Evolutionary conservation across 1,139 yeast genomes (phyloP).

Genomic region (Pichia sp.): DNA sequence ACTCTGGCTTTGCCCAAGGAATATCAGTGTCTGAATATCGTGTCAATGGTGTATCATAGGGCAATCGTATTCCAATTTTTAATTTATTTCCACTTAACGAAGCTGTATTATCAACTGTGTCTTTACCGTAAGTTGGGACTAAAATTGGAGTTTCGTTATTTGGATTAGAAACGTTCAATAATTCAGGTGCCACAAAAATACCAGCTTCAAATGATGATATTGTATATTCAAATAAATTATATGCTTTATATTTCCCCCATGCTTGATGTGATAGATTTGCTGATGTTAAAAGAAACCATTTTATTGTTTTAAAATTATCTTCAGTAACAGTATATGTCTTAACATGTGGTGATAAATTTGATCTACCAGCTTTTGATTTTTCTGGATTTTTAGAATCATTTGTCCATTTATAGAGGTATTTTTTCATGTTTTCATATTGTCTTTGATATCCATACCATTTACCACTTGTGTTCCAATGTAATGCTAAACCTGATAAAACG

Average conservation of each 20-base stretch:
- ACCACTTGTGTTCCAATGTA: slow-evolving; percentile 41
- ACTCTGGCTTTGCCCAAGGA: slow-evolving; percentile 42
- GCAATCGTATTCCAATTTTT: slow-evolving; percentile 33
- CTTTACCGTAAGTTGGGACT: slow-evolving; percentile 38
- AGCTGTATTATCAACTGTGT: slow-evolving; percentile 24
- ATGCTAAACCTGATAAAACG: slow-evolving; percentile 44
- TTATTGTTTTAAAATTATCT: slow-evolving; percentile 43
- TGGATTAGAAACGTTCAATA: slow-evolving; percentile 15
- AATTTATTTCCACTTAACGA: slow-evolving; percentile 7
- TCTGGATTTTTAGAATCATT: slow-evolving; percentile 6
- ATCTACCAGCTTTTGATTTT: slow-evolving; percentile 27
- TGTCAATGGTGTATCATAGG: slow-evolving; percentile 47
- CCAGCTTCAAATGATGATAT: slow-evolving; percentile 49
- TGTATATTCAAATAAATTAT: slow-evolving; percentile 15
- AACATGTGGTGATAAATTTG: slow-evolving; percentile 38
- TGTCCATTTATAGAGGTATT: slow-evolving; percentile 25
- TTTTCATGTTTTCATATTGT: slow-evolving; percentile 21
- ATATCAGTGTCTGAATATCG: slow-evolving; percentile 36
- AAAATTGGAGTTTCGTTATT: slow-evolving; percentile 11
- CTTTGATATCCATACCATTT: slow-evolving; percentile 22
- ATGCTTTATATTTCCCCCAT: slow-evolving; percentile 51
- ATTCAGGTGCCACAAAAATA: slow-evolving; percentile 37
- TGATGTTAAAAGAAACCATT: slow-evolving; percentile 64
- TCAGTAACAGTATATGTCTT: slow-evolving; percentile 42
- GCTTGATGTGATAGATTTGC: slow-evolving; percentile 64